Percentiles rank a stretch among this genome's conserved stretches.
Evolutionary conservation across 108 stramenopile genomes (phyloP).

Genomic region (Skeletonema tropicum): DNA sequence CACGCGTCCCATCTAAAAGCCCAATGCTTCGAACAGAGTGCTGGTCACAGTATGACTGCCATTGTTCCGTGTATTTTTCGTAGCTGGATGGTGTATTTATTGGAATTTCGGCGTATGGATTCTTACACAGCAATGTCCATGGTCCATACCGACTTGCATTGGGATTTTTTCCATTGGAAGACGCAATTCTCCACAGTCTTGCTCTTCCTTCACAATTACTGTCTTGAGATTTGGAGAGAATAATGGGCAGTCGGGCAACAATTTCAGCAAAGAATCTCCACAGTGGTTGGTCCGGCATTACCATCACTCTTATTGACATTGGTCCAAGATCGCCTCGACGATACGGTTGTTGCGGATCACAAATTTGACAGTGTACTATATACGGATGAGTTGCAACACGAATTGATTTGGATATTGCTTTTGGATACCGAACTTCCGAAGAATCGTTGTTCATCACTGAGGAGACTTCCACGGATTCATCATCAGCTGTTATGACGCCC

Average conservation of each 20-base stretch:
- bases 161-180: slow-evolving; percentile 22
- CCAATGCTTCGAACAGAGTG: slow-evolving; percentile 73
- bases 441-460: slow-evolving; percentile 15
- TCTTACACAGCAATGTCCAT: slow-evolving; percentile 82
- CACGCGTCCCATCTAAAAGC: slow-evolving; percentile 62
- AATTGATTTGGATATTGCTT: slow-evolving; percentile 59
- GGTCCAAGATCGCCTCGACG: slow-evolving; percentile 80
- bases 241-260: slow-evolving; percentile 69
- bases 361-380: slow-evolving; percentile 78
- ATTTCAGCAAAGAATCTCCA: slow-evolving; percentile 83
- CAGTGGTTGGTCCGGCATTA: slow-evolving; percentile 77
- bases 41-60: slow-evolving; percentile 73
- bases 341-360: slow-evolving; percentile 86
- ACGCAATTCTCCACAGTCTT: slow-evolving; percentile 71
- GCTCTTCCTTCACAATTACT: slow-evolving; percentile 68
- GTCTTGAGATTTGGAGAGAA: slow-evolving; percentile 55
- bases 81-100: slow-evolving; percentile 21
- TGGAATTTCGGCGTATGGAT: slow-evolving; percentile 60
- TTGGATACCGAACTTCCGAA: slow-evolving; percentile 30
- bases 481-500: slow-evolving; percentile 15
- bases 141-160: slow-evolving; percentile 72
- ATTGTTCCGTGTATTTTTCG: slow-evolving; percentile 60
- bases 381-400: slow-evolving; percentile 81
- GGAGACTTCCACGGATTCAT: slow-evolving; percentile 29
- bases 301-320: slow-evolving; percentile 81